Base-by-base conservation (phyloP, 2,329 filamentous ascomycete species). In the Stagonosporopsis rhizophila region DNA sequence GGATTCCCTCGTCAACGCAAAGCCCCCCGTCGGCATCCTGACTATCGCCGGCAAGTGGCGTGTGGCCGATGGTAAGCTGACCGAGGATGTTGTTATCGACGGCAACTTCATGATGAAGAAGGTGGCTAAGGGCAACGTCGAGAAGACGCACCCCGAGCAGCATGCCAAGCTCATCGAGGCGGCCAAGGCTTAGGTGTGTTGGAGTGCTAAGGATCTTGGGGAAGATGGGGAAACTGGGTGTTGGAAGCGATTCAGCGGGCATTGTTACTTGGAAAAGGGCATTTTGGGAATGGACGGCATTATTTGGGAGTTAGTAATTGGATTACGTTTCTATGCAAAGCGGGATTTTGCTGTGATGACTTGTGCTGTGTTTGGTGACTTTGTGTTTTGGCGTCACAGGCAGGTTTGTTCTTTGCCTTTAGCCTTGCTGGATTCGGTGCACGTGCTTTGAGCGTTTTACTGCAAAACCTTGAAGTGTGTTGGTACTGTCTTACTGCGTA, bases 91-190 rank as follows among this genome's bases (percentile, higher is more conserved):
- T 1, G 71, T 76, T n/a, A 76, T 78, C 45, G 76, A 78, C 34
- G 75, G 72, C 4, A 77, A 78, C 48, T 76, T 77, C 34, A 70
- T 77, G 69, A 76, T 75, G 71, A 77, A 77, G 71, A 76, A 75
- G 66, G 74, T 78, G 50, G 76, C 74, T 1, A 77, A 76, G 67
- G 71, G 66, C 1, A 77, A 75, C 47, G 73, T 77, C 1, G 75
- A 78, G 60, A 77, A 74, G 68, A 75, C 72, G 27, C 74, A 77
- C 56, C 75, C 75, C 1, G 68, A 66, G 59, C 75, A 77, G 66
- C 75, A 77, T 46, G 44, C 56, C 12, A 65, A 67, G 64, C 59
- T 78, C 53, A 59, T 78, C 12, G 62, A 75, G 59, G 61, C 69
- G 37, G 71, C 66, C 15, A 42, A 42, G 47, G 30, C 30, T 32